Evolutionary conservation across 2,329 filamentous ascomycete species (phyloP).

Genomic region (Thyridium curvatum): DNA sequence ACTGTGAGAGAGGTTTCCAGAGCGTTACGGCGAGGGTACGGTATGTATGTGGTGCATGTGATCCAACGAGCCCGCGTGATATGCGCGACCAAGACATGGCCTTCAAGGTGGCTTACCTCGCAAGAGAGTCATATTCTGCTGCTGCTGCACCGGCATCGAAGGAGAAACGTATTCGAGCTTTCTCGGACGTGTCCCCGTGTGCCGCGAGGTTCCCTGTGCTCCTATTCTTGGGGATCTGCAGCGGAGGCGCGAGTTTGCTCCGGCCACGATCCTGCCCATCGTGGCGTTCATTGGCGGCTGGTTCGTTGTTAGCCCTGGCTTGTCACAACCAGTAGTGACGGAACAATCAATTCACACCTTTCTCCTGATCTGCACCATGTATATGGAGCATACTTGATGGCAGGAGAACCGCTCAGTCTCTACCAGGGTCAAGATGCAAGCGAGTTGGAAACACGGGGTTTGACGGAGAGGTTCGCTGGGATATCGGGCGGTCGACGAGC

Average conservation of each 20-base stretch:
- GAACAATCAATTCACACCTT: constrained; percentile 24
- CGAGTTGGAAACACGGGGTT: constrained; percentile 5
- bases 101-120: constrained; percentile 56
- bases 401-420: constrained; percentile 3
- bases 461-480: too few relatives aligned
- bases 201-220: constrained; percentile 57
- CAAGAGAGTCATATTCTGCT: constrained; percentile 61
- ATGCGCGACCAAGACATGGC: constrained; percentile 3
- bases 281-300: constrained; percentile 33
- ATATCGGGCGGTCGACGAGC: background rate
- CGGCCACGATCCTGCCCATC: constrained; percentile 34
- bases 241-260: constrained; percentile 36
- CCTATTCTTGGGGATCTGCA: constrained; percentile 56
- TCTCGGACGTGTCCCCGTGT: constrained; percentile 45
- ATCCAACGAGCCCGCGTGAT: background rate
- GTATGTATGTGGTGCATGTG: constrained; percentile 1
- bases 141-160: constrained; percentile 63
- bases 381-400: constrained; percentile 37
- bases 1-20: background rate
- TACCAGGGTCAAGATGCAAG: too few relatives aligned
- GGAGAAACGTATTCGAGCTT: constrained; percentile 63
- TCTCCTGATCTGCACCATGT: constrained; percentile 33
- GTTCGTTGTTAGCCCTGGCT: too few relatives aligned
- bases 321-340: too few relatives aligned
- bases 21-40: background rate